A percentile compares a stretch with the other conserved stretches of the same genome.
Evolutionary conservation across 805 yeast species (phyloP).

Genomic region (Candida boleticola): DNA sequence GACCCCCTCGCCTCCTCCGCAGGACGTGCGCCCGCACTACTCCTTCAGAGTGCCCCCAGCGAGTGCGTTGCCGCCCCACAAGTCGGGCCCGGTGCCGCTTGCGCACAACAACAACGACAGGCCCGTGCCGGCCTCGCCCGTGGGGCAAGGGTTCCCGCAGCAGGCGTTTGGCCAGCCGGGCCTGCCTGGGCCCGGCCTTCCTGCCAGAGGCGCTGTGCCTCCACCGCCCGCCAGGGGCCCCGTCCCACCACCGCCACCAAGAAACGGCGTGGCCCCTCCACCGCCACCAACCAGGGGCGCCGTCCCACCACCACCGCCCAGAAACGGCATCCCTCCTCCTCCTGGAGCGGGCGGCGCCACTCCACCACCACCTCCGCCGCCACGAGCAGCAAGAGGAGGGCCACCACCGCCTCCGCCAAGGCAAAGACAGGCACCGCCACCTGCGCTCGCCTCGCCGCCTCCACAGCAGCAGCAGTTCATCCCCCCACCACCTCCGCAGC

Average conservation of each 20-base stretch:
- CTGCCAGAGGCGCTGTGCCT: conserved; percentile 7
- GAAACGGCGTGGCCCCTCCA: conserved; percentile 14
- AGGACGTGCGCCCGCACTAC: conserved; percentile 12
- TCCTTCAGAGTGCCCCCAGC: conserved; percentile 39
- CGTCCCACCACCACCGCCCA: conserved; percentile 13
- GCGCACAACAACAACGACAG: conserved; percentile 4
- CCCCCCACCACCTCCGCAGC: conserved; percentile 32
- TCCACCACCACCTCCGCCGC: conserved; percentile 20
- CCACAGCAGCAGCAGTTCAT: conserved; percentile 35
- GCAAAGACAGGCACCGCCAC: conserved; percentile 9
- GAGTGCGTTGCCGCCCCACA: conserved; percentile 26
- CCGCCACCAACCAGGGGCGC: conserved; percentile 11
- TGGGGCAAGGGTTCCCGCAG: background rate
- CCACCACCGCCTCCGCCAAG: conserved; percentile 29
- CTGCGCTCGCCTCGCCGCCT: background rate
- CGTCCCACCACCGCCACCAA: conserved; percentile 15
- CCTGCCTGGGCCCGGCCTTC: conserved; percentile 1
- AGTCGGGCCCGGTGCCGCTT: conserved; percentile 5
- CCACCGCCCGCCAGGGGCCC: conserved; percentile 13
- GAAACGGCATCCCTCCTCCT: conserved; percentile 16
- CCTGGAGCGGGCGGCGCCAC: conserved; percentile 16
- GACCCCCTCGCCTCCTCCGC: conserved; percentile 5
- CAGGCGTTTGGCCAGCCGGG: background rate
- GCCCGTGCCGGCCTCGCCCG: conserved; percentile 1
- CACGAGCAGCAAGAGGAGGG: conserved; percentile 14